Evolutionary conservation across 2,329 filamentous ascomycete species (phyloP), one percentile per base, ranked within the genome.

Genomic region (Spiromastix sp.): DNA sequence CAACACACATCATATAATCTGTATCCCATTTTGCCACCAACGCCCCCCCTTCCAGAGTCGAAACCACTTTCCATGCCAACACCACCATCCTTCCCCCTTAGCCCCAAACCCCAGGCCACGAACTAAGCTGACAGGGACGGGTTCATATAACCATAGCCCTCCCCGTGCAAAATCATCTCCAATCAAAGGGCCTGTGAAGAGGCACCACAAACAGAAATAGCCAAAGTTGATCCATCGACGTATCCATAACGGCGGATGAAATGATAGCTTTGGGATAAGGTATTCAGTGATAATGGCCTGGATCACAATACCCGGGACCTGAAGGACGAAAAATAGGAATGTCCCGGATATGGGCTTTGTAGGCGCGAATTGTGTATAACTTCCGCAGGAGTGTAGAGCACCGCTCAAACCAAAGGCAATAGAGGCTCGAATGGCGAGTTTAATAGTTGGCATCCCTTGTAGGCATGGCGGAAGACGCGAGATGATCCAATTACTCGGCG

Each of bases 141-240:
- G 85, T 56, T 95, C 85, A 42, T 77, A 76, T 10, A 93, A 57
- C 82, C 83, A 94, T 0, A 93, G 50, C 0, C 84, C 85, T 1
- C 76, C 72, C 8, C 70, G 67, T 0, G 79, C 71, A 52, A 93
- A 77, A 49, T 95, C 87, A 51, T 93, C 76, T 8, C 77, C 65
- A n/a, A 94, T 67, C 22, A 77, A 55, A 26, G 66, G 66, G 1
- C 72, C 71, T 0, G 83, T 89, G 11, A 65, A 54, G 36, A 77
- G 73, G 40, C 93, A 61, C 84, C 85, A 95, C 0, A 54, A 47
- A 4, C 77, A 43, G 1, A 77, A 70, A 44, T 79, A 81, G 0
- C 67, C 15, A 1, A 82, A 55, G 46, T 91, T 93, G 0, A 64
- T 69, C 0, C 55, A 40, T 27, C 71, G 65, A 30, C 72, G 58